Evolutionary conservation across 805 yeast species (phyloP).

Genomic region (Candida vaughaniae): DNA sequence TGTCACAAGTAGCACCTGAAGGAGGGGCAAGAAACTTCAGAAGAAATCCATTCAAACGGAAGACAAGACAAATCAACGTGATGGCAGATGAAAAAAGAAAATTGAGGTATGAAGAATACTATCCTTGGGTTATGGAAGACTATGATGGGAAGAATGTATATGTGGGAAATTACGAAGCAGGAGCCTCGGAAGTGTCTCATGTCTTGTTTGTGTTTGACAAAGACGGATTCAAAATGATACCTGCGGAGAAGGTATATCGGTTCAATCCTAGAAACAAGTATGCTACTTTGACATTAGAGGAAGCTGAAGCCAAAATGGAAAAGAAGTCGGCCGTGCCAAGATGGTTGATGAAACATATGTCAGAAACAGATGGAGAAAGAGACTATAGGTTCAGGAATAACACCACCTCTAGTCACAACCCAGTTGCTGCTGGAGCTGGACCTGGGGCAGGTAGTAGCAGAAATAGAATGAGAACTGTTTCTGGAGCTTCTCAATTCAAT

Average conservation of each 20-base stretch:
- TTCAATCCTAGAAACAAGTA: slow-evolving; percentile 92
- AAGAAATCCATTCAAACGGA: slow-evolving; percentile 61
- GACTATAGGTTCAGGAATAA: slow-evolving; percentile 47
- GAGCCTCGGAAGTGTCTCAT: slow-evolving; percentile 72
- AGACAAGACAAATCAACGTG: slow-evolving; percentile 79
- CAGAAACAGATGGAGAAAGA: slow-evolving; percentile 50
- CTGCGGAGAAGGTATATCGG: slow-evolving; percentile 90
- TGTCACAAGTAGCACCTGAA: slow-evolving; percentile 85
- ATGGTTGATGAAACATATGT: slow-evolving; percentile 94
- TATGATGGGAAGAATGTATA: slow-evolving; percentile 91
- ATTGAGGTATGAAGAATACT: slow-evolving; percentile 90
- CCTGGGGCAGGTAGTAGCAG: background rate
- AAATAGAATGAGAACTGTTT: slow-evolving; percentile 39
- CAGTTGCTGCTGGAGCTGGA: slow-evolving; percentile 1
- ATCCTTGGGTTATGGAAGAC: slow-evolving; percentile 98
- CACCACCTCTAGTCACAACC: slow-evolving; percentile 6
- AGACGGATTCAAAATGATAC: slow-evolving; percentile 89
- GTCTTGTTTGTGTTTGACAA: slow-evolving; percentile 82
- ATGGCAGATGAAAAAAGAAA: slow-evolving; percentile 81
- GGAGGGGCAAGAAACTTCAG: slow-evolving; percentile 78
- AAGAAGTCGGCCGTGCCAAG: slow-evolving; percentile 76
- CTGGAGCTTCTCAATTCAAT: slow-evolving; percentile 42
- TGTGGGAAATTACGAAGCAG: slow-evolving; percentile 96
- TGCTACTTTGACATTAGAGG: slow-evolving; percentile 91
- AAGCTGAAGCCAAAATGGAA: slow-evolving; percentile 94